These are phyloP conservation scores for Hymenoscyphus infarciens DNA, from an alignment of 2,329 filamentous ascomycete species.

Conservation along the genomic window DNA sequence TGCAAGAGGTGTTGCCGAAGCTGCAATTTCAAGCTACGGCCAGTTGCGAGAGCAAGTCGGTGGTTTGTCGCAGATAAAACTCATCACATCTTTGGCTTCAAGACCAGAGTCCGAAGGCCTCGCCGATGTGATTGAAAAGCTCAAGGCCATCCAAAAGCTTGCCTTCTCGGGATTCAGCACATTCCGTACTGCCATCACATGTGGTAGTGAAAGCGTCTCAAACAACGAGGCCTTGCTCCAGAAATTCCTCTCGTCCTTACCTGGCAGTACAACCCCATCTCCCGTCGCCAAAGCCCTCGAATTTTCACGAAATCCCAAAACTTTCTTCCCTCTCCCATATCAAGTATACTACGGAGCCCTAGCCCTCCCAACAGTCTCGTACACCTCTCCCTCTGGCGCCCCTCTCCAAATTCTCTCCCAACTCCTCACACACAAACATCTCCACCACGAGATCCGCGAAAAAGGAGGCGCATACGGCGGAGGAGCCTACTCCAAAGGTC, in stretches of 20 bases:
- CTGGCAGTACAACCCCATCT: conserved; percentile 42
- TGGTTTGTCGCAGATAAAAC: conserved; percentile 85
- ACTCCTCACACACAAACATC: conserved; percentile 90
- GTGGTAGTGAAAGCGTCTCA: conserved; percentile 67
- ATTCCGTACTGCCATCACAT: conserved; percentile 81
- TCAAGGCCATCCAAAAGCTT: conserved; percentile 80
- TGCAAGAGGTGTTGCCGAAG: conserved; percentile 79
- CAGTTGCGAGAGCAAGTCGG: conserved; percentile 79
- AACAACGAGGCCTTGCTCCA: conserved; percentile 69
- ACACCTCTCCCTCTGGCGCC: conserved; percentile 70
- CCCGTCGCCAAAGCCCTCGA: conserved; percentile 34
- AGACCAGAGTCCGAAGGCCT: conserved; percentile 67
- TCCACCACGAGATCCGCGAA: conserved; percentile 96
- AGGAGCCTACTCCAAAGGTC: conserved; percentile 74
- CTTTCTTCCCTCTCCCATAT: conserved; percentile 92
- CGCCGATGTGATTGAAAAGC: conserved; percentile 71
- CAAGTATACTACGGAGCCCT: conserved; percentile 94
- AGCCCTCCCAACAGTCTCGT: conserved; percentile 78
- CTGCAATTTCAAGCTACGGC: conserved; percentile 68
- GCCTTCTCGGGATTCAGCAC: conserved; percentile 65
- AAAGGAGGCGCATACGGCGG: conserved; percentile 97
- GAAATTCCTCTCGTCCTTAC: conserved; percentile 64
- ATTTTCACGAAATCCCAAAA: conserved; percentile 56
- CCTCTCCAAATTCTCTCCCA: conserved; percentile 85
- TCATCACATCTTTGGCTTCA: conserved; percentile 74